phyloP scores from a whole-genome alignment of 306 rosid genomes.

The Luffa acutangula region DNA sequence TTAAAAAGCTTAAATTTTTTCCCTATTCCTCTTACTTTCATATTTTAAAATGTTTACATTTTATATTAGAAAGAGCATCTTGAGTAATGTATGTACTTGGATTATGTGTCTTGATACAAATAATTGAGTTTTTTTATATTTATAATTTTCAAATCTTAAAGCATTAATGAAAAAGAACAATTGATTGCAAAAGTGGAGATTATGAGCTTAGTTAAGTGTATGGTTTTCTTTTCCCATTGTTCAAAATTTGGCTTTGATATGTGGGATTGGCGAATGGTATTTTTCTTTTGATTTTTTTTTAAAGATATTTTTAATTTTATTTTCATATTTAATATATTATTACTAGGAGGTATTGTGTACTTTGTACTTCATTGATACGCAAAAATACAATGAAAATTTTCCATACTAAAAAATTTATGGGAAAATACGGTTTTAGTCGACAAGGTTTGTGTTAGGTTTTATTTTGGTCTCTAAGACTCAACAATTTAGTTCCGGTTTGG shows the following conservation, averaged over 20 bases:
- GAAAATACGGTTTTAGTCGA: no score
- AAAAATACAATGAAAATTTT: not conserved
- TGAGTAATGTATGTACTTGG: not conserved
- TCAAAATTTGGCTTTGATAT: not conserved
- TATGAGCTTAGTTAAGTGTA: not conserved
- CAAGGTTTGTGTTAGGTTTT: no score
- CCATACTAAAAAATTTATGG: no score
- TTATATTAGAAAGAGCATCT: no score
- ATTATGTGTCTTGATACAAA: no score
- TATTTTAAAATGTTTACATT: no score
- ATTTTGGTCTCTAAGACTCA: no score
- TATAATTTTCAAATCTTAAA: not conserved
- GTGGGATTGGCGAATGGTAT: no score
- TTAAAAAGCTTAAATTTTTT: no score
- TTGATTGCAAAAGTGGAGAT: not conserved
- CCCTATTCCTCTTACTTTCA: no score
- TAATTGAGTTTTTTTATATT: no score
- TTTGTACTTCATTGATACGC: not conserved
- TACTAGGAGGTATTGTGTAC: not conserved
- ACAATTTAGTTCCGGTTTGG: no score
- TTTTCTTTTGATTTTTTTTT: not conserved
- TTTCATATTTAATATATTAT: not conserved
- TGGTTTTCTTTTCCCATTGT: not conserved
- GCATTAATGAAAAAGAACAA: not conserved
- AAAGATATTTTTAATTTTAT: not conserved